phyloP scores from a whole-genome alignment of 179 eudicot species.

The Beta lomatogona region DNA sequence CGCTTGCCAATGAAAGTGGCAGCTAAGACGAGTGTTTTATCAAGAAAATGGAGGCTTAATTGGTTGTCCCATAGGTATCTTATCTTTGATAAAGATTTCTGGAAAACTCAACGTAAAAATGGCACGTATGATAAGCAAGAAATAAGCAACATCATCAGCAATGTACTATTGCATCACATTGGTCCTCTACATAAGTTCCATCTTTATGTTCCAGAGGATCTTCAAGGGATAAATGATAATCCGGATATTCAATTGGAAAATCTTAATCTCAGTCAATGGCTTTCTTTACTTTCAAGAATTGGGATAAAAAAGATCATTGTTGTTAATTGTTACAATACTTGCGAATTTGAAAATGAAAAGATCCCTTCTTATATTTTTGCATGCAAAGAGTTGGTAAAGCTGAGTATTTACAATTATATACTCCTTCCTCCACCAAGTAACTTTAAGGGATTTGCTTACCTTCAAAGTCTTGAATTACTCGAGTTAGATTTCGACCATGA shows the following conservation, averaged over 20 bases:
- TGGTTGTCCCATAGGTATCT: background rate
- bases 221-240: no score
- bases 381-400: background rate
- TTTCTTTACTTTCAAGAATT: constrained; percentile 10
- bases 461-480: background rate
- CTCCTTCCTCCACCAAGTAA: background rate
- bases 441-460: background rate
- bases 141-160: background rate
- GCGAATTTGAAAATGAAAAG: no score
- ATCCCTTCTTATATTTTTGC: background rate
- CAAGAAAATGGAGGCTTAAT: background rate
- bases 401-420: background rate
- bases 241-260: no score
- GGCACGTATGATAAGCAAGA: no score
- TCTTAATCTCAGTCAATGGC: constrained; percentile 8
- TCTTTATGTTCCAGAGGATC: background rate
- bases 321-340: background rate
- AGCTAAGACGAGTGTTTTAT: background rate
- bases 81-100: background rate
- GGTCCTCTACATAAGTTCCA: constrained; percentile 10
- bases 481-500: background rate
- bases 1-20: background rate
- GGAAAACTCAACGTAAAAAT: background rate
- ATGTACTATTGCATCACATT: constrained; percentile 18
- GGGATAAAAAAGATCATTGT: background rate